Base-by-base conservation (phyloP, 352 stramenopile genomes). In the Phytophthora tentaculata region DNA sequence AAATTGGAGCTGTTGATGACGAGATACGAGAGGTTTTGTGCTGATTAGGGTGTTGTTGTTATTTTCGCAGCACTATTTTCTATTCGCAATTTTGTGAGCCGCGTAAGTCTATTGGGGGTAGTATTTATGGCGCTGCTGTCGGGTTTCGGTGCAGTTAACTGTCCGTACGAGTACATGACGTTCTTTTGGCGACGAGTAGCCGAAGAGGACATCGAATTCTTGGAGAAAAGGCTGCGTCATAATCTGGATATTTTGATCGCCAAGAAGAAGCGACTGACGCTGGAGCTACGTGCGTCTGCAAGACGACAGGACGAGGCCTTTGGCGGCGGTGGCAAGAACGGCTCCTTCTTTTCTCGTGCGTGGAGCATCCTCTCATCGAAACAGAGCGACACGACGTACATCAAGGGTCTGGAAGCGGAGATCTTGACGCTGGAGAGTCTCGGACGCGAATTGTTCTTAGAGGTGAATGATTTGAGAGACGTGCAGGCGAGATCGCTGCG, bases 81-180 rank as follows among this genome's bases (percentile, higher is more conserved):
- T 26, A 90, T 95, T 50, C 77, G 79, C 17, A 89, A 90, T 50
- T 90, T 93, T 65, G 86, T 95, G 53, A 95, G 87, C 61, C 82
- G 87, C 43, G 85, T 94, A 60, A 91, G 84, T 74, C 62, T 95
- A 17, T 62, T 95, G 29, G 87, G 87, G 7, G 87, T 95, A 22
- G 73, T 93, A 48, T 89, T 95, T 50, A 94, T 95, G 85, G 87
- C 87, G 16, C 43, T 94, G 13, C 74, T 95, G 43, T 95, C 87
- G 0, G 87, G 87, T 0, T 95, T 95, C 63, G 87, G 87, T 45
- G 87, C 87, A 8, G 85, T 95, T 26, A 92, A 95, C 67, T 92
- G 81, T 56, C 87, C 87, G 39, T 95, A 95, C 73, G 87, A 95
- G 69, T 92, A 91, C 67, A 78, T 95, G 60, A 90, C 85, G 57